Percentiles rank a stretch among this genome's conserved stretches.
Conservation (phyloP, 208 protist genomes). For the Trypanosomatidae sp. region DNA sequence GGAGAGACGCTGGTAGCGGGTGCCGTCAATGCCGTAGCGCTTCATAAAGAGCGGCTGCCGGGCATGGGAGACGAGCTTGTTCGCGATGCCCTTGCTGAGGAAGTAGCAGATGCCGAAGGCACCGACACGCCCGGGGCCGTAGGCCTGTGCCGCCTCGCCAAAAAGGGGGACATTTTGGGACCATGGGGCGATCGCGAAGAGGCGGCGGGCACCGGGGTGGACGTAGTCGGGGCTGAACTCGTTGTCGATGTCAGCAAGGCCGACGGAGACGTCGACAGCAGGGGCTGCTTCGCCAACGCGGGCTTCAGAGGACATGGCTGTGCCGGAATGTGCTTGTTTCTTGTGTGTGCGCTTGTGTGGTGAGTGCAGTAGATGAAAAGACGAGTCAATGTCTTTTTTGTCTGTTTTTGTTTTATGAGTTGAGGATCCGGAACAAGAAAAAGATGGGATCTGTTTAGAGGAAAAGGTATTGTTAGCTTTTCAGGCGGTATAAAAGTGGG, state of each 20-base stretch:
- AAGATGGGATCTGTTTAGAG: too few species aligned
- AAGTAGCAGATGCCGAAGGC: constrained; percentile 50
- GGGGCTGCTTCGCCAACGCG: too few species aligned
- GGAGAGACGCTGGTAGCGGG: constrained; percentile 60
- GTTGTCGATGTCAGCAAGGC: constrained; percentile 9
- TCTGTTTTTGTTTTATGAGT: too few species aligned
- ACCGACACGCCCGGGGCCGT: constrained; percentile 33
- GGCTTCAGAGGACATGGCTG: too few species aligned
- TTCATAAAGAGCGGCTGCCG: constrained; percentile 50
- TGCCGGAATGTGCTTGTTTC: too few species aligned
- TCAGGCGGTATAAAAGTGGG: too few species aligned
- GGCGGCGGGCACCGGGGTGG: constrained; percentile 35
- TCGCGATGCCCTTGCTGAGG: constrained; percentile 53
- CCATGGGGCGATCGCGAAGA: constrained; percentile 32
- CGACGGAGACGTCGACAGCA: too few species aligned
- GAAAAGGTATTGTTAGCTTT: too few species aligned
- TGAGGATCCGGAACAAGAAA: too few species aligned
- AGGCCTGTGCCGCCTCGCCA: constrained; percentile 33
- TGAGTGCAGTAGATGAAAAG: too few species aligned
- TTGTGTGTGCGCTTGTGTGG: too few species aligned
- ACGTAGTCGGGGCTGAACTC: constrained; percentile 26
- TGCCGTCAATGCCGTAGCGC: constrained; percentile 38
- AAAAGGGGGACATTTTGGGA: constrained; percentile 41
- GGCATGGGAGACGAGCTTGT: constrained; percentile 38
- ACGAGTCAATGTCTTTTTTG: too few species aligned